Evolutionary conservation across 1,284 basidiomycete species (phyloP).

Genomic region (Trametes pubescens): DNA sequence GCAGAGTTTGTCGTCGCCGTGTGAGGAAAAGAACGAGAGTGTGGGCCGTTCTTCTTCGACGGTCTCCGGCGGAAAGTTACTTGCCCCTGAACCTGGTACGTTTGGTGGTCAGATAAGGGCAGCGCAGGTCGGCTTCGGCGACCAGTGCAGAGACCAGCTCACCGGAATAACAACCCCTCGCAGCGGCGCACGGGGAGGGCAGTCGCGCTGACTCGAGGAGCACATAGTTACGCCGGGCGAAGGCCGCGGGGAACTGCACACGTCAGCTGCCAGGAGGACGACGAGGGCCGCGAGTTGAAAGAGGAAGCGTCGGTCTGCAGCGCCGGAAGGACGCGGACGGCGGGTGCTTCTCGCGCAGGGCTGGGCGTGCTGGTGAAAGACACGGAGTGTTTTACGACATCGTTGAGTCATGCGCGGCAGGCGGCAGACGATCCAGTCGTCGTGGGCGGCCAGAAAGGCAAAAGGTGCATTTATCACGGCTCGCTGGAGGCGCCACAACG

Average conservation of each 20-base stretch:
- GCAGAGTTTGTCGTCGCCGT: conserved; percentile 10
- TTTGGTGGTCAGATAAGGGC: conserved; percentile 17
- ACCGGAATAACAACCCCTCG: background rate
- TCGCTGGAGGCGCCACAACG: conserved; percentile 23
- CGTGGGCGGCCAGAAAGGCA: conserved; percentile 15
- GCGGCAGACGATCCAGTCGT: conserved; percentile 7
- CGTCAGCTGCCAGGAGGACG: conserved; percentile 1
- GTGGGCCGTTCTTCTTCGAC: background rate
- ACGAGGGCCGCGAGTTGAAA: background rate
- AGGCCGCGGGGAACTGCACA: background rate
- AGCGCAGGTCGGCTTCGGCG: conserved; percentile 6
- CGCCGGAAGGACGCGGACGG: conserved; percentile 5
- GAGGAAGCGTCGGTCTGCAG: conserved; percentile 7
- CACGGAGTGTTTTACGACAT: conserved; percentile 28
- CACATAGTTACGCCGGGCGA: background rate
- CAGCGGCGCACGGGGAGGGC: background rate
- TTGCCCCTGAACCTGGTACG: conserved; percentile 20
- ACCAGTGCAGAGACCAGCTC: background rate
- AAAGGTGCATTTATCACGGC: conserved; percentile 28
- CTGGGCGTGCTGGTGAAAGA: conserved; percentile 11
- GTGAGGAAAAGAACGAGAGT: conserved; percentile 6
- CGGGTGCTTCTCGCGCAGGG: conserved; percentile 8
- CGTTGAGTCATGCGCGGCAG: conserved; percentile 24
- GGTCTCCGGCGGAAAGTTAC: conserved; percentile 13
- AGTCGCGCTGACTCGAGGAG: background rate